Conservation (phyloP, 2,329 filamentous ascomycete genomes). For the Talaromyces sp. region DNA sequence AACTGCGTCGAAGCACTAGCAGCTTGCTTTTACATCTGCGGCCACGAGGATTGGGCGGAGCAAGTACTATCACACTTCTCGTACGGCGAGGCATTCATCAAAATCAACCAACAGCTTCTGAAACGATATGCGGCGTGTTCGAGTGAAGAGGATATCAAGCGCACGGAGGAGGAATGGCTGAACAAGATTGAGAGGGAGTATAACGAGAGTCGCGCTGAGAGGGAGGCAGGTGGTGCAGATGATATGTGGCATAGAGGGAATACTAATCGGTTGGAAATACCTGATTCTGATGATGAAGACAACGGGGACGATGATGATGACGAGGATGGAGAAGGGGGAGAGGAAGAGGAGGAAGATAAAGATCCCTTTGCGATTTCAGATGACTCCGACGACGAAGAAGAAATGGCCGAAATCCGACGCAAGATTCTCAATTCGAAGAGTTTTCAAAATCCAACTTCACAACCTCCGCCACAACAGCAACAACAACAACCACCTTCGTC, state of each 20-base stretch:
- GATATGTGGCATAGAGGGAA: conserved; percentile 93
- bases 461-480: conserved; percentile 47
- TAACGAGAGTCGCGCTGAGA: conserved; percentile 67
- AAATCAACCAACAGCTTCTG: conserved; percentile 81
- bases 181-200: conserved; percentile 88
- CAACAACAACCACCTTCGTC: conserved; percentile 34
- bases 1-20: conserved; percentile 96
- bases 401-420: conserved; percentile 88
- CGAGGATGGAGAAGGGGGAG: conserved; percentile 45
- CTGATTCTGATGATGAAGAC: conserved; percentile 53
- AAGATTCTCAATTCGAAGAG: conserved; percentile 89
- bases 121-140: conserved; percentile 80
- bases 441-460: conserved; percentile 61
- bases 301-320: conserved; percentile 44
- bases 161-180: conserved; percentile 82
- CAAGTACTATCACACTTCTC: conserved; percentile 78
- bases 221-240: conserved; percentile 53
- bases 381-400: conserved; percentile 75
- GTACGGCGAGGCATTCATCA: conserved; percentile 82
- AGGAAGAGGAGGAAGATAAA: conserved; percentile 47
- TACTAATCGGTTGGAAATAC: conserved; percentile 63
- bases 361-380: conserved; percentile 77
- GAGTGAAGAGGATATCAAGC: conserved; percentile 78
- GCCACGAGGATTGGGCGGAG: conserved; percentile 85
- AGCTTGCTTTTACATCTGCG: conserved; percentile 89